These are phyloP conservation scores for Pseudogymnoascus sp. DNA, from an alignment of 2,329 filamentous ascomycete species.

Conservation along the genomic window DNA sequence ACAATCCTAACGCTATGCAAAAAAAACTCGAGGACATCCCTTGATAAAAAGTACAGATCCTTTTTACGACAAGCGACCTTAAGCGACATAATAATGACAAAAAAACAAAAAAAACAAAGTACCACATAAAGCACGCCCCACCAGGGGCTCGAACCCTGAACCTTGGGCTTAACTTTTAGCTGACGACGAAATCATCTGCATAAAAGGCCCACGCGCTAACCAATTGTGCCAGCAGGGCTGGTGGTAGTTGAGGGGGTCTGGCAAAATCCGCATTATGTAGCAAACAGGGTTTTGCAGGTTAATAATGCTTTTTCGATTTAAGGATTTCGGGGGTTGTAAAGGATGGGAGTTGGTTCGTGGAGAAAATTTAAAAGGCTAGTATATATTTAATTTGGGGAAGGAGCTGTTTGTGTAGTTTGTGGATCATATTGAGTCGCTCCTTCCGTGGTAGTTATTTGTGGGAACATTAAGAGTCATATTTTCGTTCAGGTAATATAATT, in stretches of 20 bases:
- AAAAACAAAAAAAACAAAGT: background rate
- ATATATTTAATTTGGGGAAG: background rate
- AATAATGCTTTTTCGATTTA: background rate
- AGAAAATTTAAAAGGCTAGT: background rate
- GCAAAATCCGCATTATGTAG: background rate
- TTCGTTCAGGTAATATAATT: background rate
- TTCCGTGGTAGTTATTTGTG: background rate
- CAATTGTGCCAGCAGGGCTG: slow-evolving; percentile 9
- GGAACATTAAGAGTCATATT: background rate
- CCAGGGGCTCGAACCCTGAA: slow-evolving; percentile 8
- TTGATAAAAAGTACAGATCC: background rate
- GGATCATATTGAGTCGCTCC: background rate
- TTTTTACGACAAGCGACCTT: background rate
- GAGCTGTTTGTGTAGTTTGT: background rate
- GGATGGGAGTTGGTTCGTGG: background rate
- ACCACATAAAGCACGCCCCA: background rate
- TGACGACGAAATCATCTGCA: background rate
- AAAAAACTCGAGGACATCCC: background rate
- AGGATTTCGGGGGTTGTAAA: background rate
- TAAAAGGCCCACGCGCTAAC: slow-evolving; percentile 9
- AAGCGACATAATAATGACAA: background rate
- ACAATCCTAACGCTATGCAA: no score
- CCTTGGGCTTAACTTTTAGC: slow-evolving; percentile 8
- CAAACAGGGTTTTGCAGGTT: background rate
- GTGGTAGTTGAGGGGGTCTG: background rate